Base-by-base conservation (phyloP, 768 basidiomycete genomes). In the Mycena leptocephala region DNA sequence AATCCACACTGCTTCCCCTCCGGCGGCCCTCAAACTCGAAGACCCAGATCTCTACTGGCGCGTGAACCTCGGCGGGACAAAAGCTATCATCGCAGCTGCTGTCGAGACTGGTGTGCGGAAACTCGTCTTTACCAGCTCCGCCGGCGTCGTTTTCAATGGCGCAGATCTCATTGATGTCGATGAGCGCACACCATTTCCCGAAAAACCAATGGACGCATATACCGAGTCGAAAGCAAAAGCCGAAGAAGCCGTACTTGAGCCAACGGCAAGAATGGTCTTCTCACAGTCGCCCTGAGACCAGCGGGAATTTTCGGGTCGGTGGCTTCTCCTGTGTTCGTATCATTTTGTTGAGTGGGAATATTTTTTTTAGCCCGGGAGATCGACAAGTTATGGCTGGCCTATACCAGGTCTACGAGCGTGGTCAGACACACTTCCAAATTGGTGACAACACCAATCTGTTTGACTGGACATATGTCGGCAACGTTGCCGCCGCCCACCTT, bases 391-490 rank as follows among this genome's bases (percentile, higher is more conserved):
- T 97, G 85, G 85, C 89, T 1, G 96, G 95, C n/a, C 87, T 98
- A 41, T 93, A 92, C 83, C 87, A 93, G 72, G 97, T 94, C 5
- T 94, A 96, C 83, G 89, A 94, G 80, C 90, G 92, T 55, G 92
- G 93, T 22, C 95, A 98, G 83, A 97, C 96, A 0, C 93, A 95
- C 78, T 95, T 96, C 89, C 97, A 99, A 84, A 93, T 99, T 78
- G 98, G 98, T 43, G 89, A 95, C 86, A 98, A 99, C 85, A 93
- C 90, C 77, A 99, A 99, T 83, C 85, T 99, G 5, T 97, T 96
- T 81, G 98, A 99, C 85, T 97, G 95, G 92, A 98, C 97, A 7
- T 99, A 99, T 82, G 96, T 99, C 79, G 96, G 93, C 68, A 99
- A 99, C 83, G 94, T 98, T 75, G 98, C 97, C 1, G 92, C 95